These are phyloP conservation scores for Pyronema domesticum DNA, from an alignment of 495 filamentous ascomycete species.

Conservation along the genomic window DNA sequence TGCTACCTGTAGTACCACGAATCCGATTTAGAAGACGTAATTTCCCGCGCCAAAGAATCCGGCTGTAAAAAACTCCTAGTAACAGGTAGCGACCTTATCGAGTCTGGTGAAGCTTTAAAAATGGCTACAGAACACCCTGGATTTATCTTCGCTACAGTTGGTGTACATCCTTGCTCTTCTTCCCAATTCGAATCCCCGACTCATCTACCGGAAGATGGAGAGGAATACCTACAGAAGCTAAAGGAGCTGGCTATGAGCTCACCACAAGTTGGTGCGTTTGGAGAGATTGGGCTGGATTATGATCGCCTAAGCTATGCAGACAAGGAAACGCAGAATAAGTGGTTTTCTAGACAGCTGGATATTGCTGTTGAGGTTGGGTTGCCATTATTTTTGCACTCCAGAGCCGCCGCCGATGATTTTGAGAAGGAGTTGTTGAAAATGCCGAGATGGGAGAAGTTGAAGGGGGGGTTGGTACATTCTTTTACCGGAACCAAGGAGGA, in stretches of 20 bases:
- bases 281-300: constrained; percentile 92
- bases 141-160: constrained; percentile 48
- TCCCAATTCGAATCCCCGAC: constrained; percentile 45
- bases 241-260: constrained; percentile 35
- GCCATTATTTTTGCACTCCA: constrained; percentile 77
- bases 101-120: constrained; percentile 54
- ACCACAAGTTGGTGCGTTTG: constrained; percentile 54
- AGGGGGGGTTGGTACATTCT: constrained; percentile 66
- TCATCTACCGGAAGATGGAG: constrained; percentile 25
- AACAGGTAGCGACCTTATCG: constrained; percentile 73
- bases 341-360: constrained; percentile 62
- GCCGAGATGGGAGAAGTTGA: constrained; percentile 32
- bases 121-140: constrained; percentile 58
- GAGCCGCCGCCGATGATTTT: constrained; percentile 70
- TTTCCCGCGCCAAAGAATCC: constrained; percentile 52
- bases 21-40: constrained; percentile 56
- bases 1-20: constrained; percentile 37
- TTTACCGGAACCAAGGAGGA: constrained; percentile 78
- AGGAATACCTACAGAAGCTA: constrained; percentile 37
- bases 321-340: constrained; percentile 61
- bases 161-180: constrained; percentile 77
- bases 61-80: constrained; percentile 83
- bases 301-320: constrained; percentile 67
- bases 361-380: constrained; percentile 61
- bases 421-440: constrained; percentile 36